Evolutionary conservation across 345 rosid genomes (phyloP).

Genomic region (Sapria himalayana): DNA sequence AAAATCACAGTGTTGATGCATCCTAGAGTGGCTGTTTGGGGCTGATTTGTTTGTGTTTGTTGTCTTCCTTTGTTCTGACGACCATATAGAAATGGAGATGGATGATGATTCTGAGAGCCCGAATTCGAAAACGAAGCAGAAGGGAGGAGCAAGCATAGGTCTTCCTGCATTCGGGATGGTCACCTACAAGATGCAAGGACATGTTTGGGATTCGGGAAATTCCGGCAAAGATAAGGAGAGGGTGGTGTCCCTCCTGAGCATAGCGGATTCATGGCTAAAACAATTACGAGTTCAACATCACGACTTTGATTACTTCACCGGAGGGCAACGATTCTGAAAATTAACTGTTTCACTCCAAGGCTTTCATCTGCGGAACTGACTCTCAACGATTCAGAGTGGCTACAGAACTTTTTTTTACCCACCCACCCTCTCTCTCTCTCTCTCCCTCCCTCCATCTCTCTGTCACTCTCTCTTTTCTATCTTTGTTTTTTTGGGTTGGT

Average conservation of each 20-base stretch:
- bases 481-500: too few relatives aligned
- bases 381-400: too few relatives aligned
- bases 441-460: too few relatives aligned
- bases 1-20: too few relatives aligned
- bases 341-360: background rate
- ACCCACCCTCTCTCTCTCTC: too few relatives aligned
- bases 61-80: too few relatives aligned
- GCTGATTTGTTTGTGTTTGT: too few relatives aligned
- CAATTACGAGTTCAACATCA: slow-evolving; percentile 92
- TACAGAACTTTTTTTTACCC: too few relatives aligned
- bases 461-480: too few relatives aligned
- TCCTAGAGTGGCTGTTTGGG: too few relatives aligned
- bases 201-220: slow-evolving; percentile 69
- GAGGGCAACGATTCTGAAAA: slow-evolving; percentile 42
- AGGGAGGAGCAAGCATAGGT: slow-evolving; percentile 49
- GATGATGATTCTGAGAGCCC: slow-evolving; percentile 37
- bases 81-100: slow-evolving; percentile 37
- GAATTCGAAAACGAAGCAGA: slow-evolving; percentile 18
- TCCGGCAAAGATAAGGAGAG: slow-evolving; percentile 64
- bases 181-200: slow-evolving; percentile 97
- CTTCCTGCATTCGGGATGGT: slow-evolving; percentile 81
- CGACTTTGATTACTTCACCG: slow-evolving; percentile 78
- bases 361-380: background rate
- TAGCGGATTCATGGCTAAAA: slow-evolving; percentile 98
- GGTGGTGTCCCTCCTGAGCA: slow-evolving; percentile 57